Conservation (phyloP, 2,329 filamentous ascomycete genomes). For the Aspergillus aculeatus region DNA sequence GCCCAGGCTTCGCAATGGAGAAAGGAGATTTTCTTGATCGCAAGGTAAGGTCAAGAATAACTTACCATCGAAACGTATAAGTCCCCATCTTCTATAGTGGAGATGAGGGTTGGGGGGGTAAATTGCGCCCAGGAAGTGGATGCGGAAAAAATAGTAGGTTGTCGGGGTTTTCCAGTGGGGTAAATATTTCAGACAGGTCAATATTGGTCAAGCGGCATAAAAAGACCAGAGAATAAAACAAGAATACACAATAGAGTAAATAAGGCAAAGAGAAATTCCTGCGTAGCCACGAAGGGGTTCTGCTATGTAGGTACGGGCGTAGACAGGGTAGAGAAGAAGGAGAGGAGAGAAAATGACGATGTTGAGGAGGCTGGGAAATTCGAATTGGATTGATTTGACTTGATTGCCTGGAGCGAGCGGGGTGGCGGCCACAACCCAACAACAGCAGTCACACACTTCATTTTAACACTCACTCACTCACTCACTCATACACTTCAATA, state of each 20-base stretch:
- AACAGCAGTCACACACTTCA: slow-evolving; percentile 4
- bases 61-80: slow-evolving; percentile 42
- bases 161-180: background rate
- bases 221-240: background rate
- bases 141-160: slow-evolving; percentile 1
- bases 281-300: background rate
- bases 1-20: background rate
- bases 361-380: slow-evolving; percentile 12
- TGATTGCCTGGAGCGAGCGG: slow-evolving; percentile 11
- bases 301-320: slow-evolving; percentile 4
- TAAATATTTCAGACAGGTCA: background rate
- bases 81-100: slow-evolving; percentile 29
- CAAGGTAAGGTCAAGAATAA: slow-evolving; percentile 5
- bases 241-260: background rate
- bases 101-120: background rate
- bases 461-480: too few species aligned
- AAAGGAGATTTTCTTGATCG: background rate
- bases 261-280: background rate
- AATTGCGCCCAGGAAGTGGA: background rate
- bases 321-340: background rate
- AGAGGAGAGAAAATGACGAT: slow-evolving; percentile 4
- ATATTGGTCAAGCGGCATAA: background rate
- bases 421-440: slow-evolving; percentile 14
- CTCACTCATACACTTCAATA: too few species aligned
- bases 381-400: background rate